Evolutionary conservation across 179 eudicot genomes (phyloP), one percentile per base, ranked within the genome.

Genomic region (Nepenthes alata): DNA sequence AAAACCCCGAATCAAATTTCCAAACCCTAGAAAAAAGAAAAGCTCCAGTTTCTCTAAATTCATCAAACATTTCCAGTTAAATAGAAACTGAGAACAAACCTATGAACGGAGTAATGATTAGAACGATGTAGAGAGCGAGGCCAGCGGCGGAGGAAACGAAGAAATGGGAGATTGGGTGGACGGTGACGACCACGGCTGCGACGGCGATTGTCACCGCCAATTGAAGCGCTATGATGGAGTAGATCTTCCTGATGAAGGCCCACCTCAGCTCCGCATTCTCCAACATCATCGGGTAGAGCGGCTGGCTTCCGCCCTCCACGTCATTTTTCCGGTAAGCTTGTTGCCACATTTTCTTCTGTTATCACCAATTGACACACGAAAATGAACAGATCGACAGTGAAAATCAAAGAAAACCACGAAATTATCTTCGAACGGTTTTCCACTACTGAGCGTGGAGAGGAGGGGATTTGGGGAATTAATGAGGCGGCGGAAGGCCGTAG

Each of bases 231-330:
- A 93, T 63, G 5, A 93, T 87, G 0, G 89, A 77, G 61, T 93
- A 93, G 0, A 89, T 78, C 75, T 93, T 93, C 56, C 97, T 75
- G 2, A 93, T 87, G 55, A 93, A 93, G 3, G 83, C 68, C 98
- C 96, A 88, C 52, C 96, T 70, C 25, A 86, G 74, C 35, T 77
- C 71, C 11, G 94, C 88, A 36, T 37, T 65, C 54, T 88, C 94
- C 39, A 75, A 16, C 86, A 80, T 82, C 58, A 66, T 72, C 53
- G 94, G 96, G 59, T 88, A 88, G 35, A 85, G 65, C 57, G 65
- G 86, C 50, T 41, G 60, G 15, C 50, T 36, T 16, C 11, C 35
- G 0, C 81, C 85, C 58, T 85, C 96, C 38, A 81, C 56, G 70
- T 88, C 93, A 67, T 66, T 55, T 52, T 83, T 87, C 53, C 74